Evolutionary conservation across 768 basidiomycete species (phyloP).

Genomic region (Dictyophora rubrovolvata): DNA sequence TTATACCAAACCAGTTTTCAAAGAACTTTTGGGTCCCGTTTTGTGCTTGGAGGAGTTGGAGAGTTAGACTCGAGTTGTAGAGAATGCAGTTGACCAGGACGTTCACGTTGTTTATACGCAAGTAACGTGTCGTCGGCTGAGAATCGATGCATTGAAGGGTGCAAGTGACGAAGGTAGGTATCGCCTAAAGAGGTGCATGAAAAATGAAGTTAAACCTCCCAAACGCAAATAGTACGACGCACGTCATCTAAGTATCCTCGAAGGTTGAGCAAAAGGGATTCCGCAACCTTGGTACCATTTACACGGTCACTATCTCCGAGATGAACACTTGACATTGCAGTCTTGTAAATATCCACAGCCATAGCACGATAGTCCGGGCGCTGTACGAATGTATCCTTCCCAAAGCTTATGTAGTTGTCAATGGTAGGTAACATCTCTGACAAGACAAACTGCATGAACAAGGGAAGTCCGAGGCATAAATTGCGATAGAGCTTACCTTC

Average conservation of each 20-base stretch:
- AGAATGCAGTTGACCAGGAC: conserved; percentile 74
- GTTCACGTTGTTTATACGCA: conserved; percentile 71
- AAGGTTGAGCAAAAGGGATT: conserved; percentile 72
- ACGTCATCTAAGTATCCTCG: conserved; percentile 73
- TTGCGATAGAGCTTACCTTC: conserved; percentile 41
- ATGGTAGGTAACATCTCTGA: conserved; percentile 78
- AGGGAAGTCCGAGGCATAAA: too few species aligned
- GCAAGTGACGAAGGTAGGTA: conserved; percentile 55
- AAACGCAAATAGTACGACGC: conserved; percentile 16
- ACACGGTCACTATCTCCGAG: conserved; percentile 80
- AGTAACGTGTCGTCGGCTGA: conserved; percentile 45
- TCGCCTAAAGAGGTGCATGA: conserved; percentile 30
- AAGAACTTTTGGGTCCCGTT: conserved; percentile 71
- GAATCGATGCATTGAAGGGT: conserved; percentile 48
- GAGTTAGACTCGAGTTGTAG: conserved; percentile 71
- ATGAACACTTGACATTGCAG: conserved; percentile 53
- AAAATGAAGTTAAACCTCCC: background rate
- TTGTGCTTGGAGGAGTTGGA: conserved; percentile 62
- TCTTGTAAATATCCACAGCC: conserved; percentile 75
- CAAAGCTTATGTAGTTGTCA: conserved; percentile 84
- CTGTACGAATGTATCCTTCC: conserved; percentile 61
- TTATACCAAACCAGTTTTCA: conserved; percentile 71
- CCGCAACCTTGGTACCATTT: conserved; percentile 77
- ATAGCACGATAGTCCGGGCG: conserved; percentile 70
- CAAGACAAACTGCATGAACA: background rate